Evolutionary conservation across 306 rosid genomes (phyloP).

Genomic region (Senna siamea): DNA sequence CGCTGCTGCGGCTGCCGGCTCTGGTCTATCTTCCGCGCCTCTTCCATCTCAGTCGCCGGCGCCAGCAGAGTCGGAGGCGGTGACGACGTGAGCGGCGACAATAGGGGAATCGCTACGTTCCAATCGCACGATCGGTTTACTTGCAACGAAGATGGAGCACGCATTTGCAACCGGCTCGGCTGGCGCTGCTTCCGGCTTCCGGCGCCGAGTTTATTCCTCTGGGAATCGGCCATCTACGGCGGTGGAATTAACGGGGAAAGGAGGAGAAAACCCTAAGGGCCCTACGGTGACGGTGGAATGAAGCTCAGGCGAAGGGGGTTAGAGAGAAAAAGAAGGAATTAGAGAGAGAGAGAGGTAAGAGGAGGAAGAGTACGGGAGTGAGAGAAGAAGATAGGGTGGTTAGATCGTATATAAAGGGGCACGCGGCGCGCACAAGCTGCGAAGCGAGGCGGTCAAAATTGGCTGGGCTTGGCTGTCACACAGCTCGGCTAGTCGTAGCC

Average conservation of each 20-base stretch:
- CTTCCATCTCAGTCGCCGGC: not conserved
- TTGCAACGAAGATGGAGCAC: constrained; percentile 79
- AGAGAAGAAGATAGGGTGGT: not conserved
- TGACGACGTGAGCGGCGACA: constrained; percentile 74
- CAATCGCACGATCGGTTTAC: constrained; percentile 64
- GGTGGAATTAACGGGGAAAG: not conserved
- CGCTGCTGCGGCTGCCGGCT: constrained; percentile 35
- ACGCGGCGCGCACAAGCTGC: constrained; percentile 36
- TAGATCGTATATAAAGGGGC: constrained; percentile 27
- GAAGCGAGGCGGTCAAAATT: constrained; percentile 9
- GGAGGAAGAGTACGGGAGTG: not conserved
- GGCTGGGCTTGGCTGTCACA: constrained; percentile 16
- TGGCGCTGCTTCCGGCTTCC: constrained; percentile 44
- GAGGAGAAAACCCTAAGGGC: not conserved
- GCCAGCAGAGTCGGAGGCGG: constrained; percentile 49
- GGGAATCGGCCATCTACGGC: constrained; percentile 58
- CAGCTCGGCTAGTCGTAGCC: constrained; percentile 39
- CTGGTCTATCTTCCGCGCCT: constrained; percentile 36
- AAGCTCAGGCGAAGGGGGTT: not conserved
- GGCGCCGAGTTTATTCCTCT: constrained; percentile 30
- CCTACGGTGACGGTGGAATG: not conserved
- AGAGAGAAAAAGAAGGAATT: not conserved
- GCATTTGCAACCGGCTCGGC: constrained; percentile 75
- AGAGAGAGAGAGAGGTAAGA: not conserved
- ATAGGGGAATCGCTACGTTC: constrained; percentile 92